phyloP scores from a whole-genome alignment of 1,139 yeast species.

The Zygosaccharomyces pseudobailii region DNA sequence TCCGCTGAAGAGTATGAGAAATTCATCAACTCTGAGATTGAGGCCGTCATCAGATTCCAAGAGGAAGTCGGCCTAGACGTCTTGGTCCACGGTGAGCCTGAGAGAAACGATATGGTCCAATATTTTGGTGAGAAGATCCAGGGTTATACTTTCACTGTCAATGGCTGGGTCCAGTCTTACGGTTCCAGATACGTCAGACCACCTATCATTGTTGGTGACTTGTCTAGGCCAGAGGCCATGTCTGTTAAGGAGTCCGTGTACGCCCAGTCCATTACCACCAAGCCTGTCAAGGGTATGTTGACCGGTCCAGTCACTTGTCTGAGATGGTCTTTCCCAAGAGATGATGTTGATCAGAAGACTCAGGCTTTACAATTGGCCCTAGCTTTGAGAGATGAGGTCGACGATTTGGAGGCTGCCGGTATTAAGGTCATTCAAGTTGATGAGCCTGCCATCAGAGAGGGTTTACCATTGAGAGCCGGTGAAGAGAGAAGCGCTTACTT shows the following conservation, averaged over 20 bases:
- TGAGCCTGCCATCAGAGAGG: conserved; percentile 99
- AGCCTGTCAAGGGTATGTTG: conserved; percentile 99
- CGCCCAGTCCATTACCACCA: conserved; percentile 92
- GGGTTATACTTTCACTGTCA: conserved; percentile 96
- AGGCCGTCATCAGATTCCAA: conserved; percentile 94
- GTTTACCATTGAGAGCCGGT: conserved; percentile 98
- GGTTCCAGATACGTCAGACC: conserved; percentile 99
- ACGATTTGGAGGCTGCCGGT: conserved; percentile 97
- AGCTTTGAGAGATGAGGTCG: conserved; percentile 97
- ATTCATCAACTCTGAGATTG: conserved; percentile 95
- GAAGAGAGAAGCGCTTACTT: conserved; percentile 93
- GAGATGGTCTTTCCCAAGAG: conserved; percentile 99
- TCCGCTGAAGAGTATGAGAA: conserved; percentile 91
- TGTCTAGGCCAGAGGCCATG: conserved; percentile 97
- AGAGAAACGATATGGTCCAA: conserved; percentile 99
- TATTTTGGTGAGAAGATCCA: conserved; percentile 98
- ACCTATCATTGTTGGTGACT: conserved; percentile 98
- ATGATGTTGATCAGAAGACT: conserved; percentile 87
- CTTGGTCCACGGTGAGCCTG: conserved; percentile 99
- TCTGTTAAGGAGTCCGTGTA: conserved; percentile 98
- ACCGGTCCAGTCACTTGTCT: conserved; percentile 99
- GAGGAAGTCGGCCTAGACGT: conserved; percentile 98
- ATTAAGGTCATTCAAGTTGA: conserved; percentile 97
- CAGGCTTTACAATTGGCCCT: conserved; percentile 97
- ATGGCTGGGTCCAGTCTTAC: conserved; percentile 99